Base-by-base conservation (phyloP, 1,284 basidiomycete species). In the Pseudozyma sp. region DNA sequence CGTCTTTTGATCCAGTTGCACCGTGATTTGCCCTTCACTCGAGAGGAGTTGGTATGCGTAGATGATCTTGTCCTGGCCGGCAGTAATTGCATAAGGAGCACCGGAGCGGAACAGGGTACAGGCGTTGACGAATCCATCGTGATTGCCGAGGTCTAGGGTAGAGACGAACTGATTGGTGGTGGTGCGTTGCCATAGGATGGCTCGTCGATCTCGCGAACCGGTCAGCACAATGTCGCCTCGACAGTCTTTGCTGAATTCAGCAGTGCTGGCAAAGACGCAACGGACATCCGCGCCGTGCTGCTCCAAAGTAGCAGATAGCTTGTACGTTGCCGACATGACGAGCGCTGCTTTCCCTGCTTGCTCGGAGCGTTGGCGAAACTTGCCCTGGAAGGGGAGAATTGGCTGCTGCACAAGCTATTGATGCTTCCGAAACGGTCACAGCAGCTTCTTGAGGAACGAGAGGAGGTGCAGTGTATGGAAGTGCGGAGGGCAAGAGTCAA, bases 111-210 rank as follows among this genome's bases (percentile, higher is more conserved):
- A 44, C 19, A 62, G 24, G 11, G 76, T 65, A 33, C 72, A 77
- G 0, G 80, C 70, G 57, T 83, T 84, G 53, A 84, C 80, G 39
- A 81, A 84, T 6, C 81, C 82, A 29, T 65, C 74, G 55, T 82
- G 75, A 10, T 75, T 70, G 24, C 55, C 70, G 42, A 82, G 68
- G 2, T 72, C 67, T 6, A 60, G 19, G 2, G 57, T 60, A 4
- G 61, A 46, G 49, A 62, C 17, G 72, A 81, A 66, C 43, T 49
- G 73, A 61, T 60, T 80, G 59, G 39, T 67, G 67, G 35, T 58
- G 47, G 49, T 60, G 40, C 62, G 63, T 14, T 50, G 57, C 75
- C 80, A 83, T 17, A 75, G n/a, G 30, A 60, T 59, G 7, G 62
- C 81, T 33, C 55, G 75, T 17, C 42, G 51, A 45, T 76, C 78